These are phyloP conservation scores for Debaryomyces maramus DNA, from an alignment of 805 yeast species.

Conservation along the genomic window DNA sequence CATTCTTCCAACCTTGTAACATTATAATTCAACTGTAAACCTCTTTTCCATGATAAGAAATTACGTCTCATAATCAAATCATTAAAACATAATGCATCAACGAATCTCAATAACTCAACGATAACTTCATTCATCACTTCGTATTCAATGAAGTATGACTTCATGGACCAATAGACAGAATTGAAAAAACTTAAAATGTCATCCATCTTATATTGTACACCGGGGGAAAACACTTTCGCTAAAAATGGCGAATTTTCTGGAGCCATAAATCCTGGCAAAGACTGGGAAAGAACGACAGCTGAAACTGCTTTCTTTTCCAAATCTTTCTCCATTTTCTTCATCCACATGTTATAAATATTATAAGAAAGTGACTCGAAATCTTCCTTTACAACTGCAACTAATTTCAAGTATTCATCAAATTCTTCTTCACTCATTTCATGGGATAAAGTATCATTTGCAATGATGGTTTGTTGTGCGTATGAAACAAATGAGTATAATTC, in stretches of 20 bases:
- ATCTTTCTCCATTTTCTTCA: conserved; percentile 89
- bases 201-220: conserved; percentile 85
- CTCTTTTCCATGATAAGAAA: conserved; percentile 96
- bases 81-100: conserved; percentile 92
- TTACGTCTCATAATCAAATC: conserved; percentile 92
- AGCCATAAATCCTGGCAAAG: conserved; percentile 93
- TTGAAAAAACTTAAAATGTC: conserved; percentile 88
- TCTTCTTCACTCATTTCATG: conserved; percentile 88
- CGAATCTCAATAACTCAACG: conserved; percentile 76
- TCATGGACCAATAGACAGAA: conserved; percentile 90
- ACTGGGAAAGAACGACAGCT: conserved; percentile 93
- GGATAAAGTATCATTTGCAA: conserved; percentile 76
- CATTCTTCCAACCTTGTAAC: conserved; percentile 96
- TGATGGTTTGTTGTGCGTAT: conserved; percentile 88
- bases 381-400: conserved; percentile 88
- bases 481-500: conserved; percentile 93
- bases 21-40: conserved; percentile 92
- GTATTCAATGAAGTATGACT: conserved; percentile 81
- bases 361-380: conserved; percentile 91
- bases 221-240: conserved; percentile 74
- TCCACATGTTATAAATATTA: conserved; percentile 95
- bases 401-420: conserved; percentile 82
- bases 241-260: conserved; percentile 80
- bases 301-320: conserved; percentile 88
- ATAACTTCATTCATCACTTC: conserved; percentile 84